Evolutionary conservation across 2,329 filamentous ascomycete genomes (phyloP), one percentile per base, ranked within the genome.

Genomic region (Emericellopsis atlantica): DNA sequence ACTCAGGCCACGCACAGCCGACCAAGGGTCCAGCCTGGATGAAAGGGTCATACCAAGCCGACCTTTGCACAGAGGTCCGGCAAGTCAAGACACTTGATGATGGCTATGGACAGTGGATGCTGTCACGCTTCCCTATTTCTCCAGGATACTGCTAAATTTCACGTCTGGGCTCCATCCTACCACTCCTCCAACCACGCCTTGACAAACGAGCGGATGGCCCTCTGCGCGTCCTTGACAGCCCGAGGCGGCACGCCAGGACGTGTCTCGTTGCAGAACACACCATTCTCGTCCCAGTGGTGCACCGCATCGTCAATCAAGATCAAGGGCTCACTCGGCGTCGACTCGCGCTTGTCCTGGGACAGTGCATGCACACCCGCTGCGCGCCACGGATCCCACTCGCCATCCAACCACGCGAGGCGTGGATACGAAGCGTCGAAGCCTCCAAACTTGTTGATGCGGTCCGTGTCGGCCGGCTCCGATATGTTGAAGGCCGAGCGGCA

Each of bases 341-440:
- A 44, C 11, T 46, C 29, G 5, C 44, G 32, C 8, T 33, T 11
- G 2, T 35, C 32, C 22, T 44, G 40, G 4, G 41, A 72, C 14
- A 76, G 70, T 1, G 79, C 80, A 38, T 90, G 79, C 1, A 83
- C 77, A 0, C 80, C 83, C 0, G 82, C 83, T 0, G 77, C 75
- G 16, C 81, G 73, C 87, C 87, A 94, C 0, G 86, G 85, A 53
- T 94, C 87, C 43, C 76, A 74, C 46, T 84, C 74, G 23, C 86
- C 86, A 45, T 88, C 85, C 32, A 94, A 66, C 37, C 84, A 48
- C 3, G 87, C 87, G 1, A 94, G 72, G 2, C 86, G 79, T 1
- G 80, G 74, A 54, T 86, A 88, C 36, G 73, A 72, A 49, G 92
- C 80, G 54, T 74, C 63, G 57, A 79, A 84, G 11, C 78, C 83